These are phyloP conservation scores for Catunica adiposa DNA, from an alignment of 2,329 filamentous ascomycete genomes.

Conservation along the genomic window DNA sequence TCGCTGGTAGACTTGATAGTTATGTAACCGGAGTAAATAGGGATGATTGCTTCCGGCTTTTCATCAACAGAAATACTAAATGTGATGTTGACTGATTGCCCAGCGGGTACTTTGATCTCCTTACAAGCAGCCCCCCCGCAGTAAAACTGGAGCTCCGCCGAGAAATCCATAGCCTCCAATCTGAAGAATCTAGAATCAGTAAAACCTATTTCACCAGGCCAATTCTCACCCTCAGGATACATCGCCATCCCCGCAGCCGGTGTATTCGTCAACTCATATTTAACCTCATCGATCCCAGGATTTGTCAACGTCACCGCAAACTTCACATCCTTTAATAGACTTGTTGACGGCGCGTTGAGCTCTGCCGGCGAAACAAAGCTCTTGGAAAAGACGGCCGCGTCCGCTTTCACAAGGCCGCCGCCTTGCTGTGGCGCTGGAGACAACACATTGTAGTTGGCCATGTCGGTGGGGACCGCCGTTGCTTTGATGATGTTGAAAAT, in stretches of 20 bases:
- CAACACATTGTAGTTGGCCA: constrained; percentile 18
- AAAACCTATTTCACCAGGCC: background rate
- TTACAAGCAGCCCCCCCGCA: background rate
- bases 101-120: background rate
- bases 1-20: background rate
- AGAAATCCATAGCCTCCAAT: constrained; percentile 1
- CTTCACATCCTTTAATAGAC: background rate
- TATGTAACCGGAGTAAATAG: constrained; percentile 7
- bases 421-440: constrained; percentile 22
- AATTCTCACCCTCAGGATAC: background rate
- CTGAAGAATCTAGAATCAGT: background rate
- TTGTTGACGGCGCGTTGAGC: background rate
- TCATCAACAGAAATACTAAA: constrained; percentile 43
- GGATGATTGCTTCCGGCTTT: constrained; percentile 21
- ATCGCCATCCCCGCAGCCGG: constrained; percentile 7
- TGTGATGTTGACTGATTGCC: background rate
- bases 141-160: background rate
- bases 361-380: constrained; percentile 2
- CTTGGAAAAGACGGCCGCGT: constrained; percentile 17
- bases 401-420: constrained; percentile 21
- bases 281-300: background rate
- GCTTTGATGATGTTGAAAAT: constrained; percentile 20
- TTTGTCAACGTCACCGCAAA: constrained; percentile 3
- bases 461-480: constrained; percentile 19
- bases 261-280: background rate